Conservation (phyloP, 495 filamentous ascomycete species). For the Podospora pseudocomata region DNA sequence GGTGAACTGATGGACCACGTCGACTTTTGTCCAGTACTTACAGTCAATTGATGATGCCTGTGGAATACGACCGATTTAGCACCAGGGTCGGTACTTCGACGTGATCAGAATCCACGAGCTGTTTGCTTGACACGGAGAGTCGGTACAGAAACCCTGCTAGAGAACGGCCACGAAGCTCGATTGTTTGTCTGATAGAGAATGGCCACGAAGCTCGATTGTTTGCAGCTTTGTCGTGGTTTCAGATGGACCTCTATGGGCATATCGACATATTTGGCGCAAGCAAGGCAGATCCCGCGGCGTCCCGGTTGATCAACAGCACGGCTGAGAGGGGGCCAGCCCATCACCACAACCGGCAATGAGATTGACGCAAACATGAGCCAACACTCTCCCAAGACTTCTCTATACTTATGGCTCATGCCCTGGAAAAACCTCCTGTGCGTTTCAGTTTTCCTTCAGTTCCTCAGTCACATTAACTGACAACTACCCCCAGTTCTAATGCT, state of each 20-base stretch:
- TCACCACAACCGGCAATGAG: neutral
- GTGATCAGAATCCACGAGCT: too few relatives aligned
- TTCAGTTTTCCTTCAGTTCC: neutral
- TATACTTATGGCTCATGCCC: neutral
- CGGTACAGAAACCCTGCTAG: too few relatives aligned
- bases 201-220: neutral
- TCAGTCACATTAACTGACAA: too few relatives aligned
- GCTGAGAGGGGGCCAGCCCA: neutral
- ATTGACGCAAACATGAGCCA: neutral
- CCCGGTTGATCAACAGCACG: neutral
- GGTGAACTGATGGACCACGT: too few relatives aligned
- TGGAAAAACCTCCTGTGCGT: neutral
- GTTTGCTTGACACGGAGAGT: too few relatives aligned
- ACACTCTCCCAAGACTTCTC: neutral
- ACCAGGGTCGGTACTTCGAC: too few relatives aligned
- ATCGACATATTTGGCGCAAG: neutral
- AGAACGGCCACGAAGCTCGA: too few relatives aligned
- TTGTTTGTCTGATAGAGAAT: too few relatives aligned
- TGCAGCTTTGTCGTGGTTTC: neutral
- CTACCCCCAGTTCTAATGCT: neutral
- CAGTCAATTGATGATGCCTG: too few relatives aligned
- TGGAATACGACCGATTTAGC: too few relatives aligned
- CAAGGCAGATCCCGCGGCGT: neutral
- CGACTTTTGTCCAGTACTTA: too few relatives aligned
- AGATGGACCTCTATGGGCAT: neutral